Conservation (phyloP, 176 grass and related monocot genomes). For the Eremochloa ophiuroides region DNA sequence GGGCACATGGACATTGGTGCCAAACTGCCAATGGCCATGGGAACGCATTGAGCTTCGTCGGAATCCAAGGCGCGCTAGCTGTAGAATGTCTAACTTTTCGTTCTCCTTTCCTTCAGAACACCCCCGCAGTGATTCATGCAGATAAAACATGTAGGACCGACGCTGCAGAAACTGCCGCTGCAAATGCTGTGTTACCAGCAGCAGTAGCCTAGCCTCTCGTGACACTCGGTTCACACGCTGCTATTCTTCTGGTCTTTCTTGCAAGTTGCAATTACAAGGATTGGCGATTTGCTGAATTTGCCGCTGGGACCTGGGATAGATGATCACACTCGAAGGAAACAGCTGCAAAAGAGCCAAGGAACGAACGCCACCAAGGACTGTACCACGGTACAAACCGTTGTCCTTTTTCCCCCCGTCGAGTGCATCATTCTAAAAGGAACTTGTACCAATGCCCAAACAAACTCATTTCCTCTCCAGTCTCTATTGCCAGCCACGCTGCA, state of each 20-base stretch:
- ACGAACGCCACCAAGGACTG: not conserved
- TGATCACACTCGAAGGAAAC: not conserved
- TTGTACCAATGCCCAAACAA: slow-evolving; percentile 4
- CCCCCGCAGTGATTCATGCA: not conserved
- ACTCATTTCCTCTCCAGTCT: not conserved
- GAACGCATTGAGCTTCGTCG: not conserved
- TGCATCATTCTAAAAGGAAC: not conserved
- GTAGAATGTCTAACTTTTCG: no score
- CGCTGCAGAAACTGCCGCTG: not conserved
- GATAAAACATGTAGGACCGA: not conserved
- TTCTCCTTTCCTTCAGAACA: no score
- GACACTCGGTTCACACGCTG: not conserved
- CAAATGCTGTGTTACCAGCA: not conserved
- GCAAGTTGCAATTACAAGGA: not conserved
- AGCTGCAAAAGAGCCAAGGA: not conserved
- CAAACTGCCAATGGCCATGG: not conserved
- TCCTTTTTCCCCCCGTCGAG: not conserved
- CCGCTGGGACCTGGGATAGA: no score
- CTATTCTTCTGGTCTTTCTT: not conserved
- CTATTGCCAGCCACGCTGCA: not conserved
- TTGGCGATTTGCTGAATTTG: not conserved
- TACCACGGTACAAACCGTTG: not conserved
- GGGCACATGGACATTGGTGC: slow-evolving; percentile 12
- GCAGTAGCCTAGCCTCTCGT: not conserved
- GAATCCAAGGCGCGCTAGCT: not conserved